phyloP scores from a whole-genome alignment of 495 filamentous ascomycete species.

The Tirmania nivea region DNA sequence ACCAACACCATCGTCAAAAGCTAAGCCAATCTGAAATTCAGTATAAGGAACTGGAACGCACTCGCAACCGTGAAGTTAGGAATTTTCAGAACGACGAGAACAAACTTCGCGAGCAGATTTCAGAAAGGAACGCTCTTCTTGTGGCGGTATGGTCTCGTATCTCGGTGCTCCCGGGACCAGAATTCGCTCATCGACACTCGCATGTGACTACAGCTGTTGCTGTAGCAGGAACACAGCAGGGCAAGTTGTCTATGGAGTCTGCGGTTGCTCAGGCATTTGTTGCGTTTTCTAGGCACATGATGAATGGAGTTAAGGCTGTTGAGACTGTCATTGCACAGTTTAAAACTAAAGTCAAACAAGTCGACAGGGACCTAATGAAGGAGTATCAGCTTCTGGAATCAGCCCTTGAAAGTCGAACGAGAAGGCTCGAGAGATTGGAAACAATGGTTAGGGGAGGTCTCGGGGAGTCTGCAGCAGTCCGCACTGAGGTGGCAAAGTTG shows the following conservation, averaged over 20 bases:
- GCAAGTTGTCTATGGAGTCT: neutral
- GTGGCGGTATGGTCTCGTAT: slow-evolving; percentile 73
- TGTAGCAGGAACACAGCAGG: neutral
- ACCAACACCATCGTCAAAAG: slow-evolving; percentile 61
- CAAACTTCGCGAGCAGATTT: slow-evolving; percentile 62
- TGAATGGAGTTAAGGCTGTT: slow-evolving; percentile 69
- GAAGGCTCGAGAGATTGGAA: slow-evolving; percentile 76
- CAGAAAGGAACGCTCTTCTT: slow-evolving; percentile 72
- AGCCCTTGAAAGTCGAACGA: slow-evolving; percentile 52
- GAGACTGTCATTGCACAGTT: slow-evolving; percentile 65
- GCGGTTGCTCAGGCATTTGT: slow-evolving; percentile 27
- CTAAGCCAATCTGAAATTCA: slow-evolving; percentile 64
- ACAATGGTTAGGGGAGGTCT: slow-evolving; percentile 38
- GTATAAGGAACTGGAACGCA: slow-evolving; percentile 62
- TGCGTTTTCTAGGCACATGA: slow-evolving; percentile 69
- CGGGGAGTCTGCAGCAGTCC: slow-evolving; percentile 23
- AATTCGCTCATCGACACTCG: slow-evolving; percentile 80
- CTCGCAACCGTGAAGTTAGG: slow-evolving; percentile 48
- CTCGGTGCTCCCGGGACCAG: slow-evolving; percentile 62
- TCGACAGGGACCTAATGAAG: slow-evolving; percentile 72
- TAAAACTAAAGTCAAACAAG: slow-evolving; percentile 52
- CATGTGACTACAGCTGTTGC: slow-evolving; percentile 55
- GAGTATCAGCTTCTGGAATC: slow-evolving; percentile 77
- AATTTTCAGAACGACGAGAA: slow-evolving; percentile 51
- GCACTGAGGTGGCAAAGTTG: slow-evolving; percentile 42